Evolutionary conservation across 2,329 filamentous ascomycete species (phyloP).

Genomic region (Raffaelea arxii): DNA sequence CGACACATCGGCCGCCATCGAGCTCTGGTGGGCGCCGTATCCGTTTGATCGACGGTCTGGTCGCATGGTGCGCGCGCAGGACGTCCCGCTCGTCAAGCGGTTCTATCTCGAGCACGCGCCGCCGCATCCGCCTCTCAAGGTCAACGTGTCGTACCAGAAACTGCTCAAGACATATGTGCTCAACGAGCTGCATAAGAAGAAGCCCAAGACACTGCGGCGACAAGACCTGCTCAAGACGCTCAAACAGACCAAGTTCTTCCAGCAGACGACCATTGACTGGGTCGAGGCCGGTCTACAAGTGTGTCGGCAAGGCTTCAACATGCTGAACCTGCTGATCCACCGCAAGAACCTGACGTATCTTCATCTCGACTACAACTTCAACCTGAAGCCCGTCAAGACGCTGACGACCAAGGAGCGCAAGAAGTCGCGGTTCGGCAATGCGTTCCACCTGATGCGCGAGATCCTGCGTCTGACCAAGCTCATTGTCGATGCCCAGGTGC

Average conservation of each 20-base stretch:
- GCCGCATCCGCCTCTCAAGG: constrained; percentile 80
- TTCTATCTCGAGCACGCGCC: constrained; percentile 98
- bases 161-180: constrained; percentile 91
- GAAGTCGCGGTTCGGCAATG: constrained; percentile 98
- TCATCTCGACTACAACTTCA: constrained; percentile 99
- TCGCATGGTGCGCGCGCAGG: constrained; percentile 91
- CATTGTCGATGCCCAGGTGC: constrained; percentile 96
- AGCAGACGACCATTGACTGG: constrained; percentile 98
- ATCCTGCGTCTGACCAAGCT: constrained; percentile 92
- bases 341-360: constrained; percentile 97
- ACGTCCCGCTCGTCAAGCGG: constrained; percentile 93
- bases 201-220: constrained; percentile 89
- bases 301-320: constrained; percentile 97
- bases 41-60: constrained; percentile 92
- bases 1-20: constrained; percentile 83
- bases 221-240: constrained; percentile 83
- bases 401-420: constrained; percentile 97
- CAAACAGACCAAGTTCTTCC: constrained; percentile 98
- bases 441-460: constrained; percentile 97
- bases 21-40: constrained; percentile 96
- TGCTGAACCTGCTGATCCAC: constrained; percentile 95
- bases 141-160: constrained; percentile 97
- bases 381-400: constrained; percentile 97
- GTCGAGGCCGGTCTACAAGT: constrained; percentile 97
- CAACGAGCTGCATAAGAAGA: constrained; percentile 93